Percentiles rank a stretch among this genome's conserved stretches.
Conservation (phyloP, 768 basidiomycete genomes). For the Termitomyces sp. region DNA sequence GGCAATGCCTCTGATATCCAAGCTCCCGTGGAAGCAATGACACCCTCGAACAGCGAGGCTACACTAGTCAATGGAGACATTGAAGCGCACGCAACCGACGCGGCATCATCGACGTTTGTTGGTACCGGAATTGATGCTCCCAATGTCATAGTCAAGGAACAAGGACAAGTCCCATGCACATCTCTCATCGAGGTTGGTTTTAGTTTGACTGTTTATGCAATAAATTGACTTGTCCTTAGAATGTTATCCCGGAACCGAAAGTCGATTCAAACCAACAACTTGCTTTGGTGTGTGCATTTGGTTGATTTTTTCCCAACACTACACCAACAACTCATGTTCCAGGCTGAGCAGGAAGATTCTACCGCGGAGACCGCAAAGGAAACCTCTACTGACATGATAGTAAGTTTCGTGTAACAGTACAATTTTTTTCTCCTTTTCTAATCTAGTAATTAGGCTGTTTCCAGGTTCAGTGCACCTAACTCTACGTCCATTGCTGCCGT, state of each 20-base stretch:
- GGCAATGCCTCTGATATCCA: neutral
- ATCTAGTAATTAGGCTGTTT: neutral
- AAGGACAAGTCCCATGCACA: neutral
- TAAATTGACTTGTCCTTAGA: slow-evolving; percentile 1
- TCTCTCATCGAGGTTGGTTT: slow-evolving; percentile 6
- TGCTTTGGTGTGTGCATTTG: neutral
- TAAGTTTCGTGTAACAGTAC: neutral
- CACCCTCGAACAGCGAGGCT: neutral
- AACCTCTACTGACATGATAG: neutral
- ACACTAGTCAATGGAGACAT: slow-evolving; percentile 1
- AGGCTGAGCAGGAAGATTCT: slow-evolving; percentile 6
- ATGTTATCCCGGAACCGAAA: slow-evolving; percentile 1
- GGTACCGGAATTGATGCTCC: neutral
- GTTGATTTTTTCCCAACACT: neutral
- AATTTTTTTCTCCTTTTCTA: neutral
- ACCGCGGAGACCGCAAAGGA: neutral
- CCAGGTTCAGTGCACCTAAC: neutral
- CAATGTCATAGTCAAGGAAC: neutral
- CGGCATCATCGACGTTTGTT: neutral
- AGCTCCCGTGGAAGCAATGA: neutral
- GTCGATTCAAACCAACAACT: neutral
- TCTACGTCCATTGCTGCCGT: neutral
- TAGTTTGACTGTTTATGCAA: neutral
- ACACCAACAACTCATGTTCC: neutral
- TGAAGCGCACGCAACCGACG: neutral